Conservation (phyloP, 345 rosid genomes). For the Hypericum perforatum region DNA sequence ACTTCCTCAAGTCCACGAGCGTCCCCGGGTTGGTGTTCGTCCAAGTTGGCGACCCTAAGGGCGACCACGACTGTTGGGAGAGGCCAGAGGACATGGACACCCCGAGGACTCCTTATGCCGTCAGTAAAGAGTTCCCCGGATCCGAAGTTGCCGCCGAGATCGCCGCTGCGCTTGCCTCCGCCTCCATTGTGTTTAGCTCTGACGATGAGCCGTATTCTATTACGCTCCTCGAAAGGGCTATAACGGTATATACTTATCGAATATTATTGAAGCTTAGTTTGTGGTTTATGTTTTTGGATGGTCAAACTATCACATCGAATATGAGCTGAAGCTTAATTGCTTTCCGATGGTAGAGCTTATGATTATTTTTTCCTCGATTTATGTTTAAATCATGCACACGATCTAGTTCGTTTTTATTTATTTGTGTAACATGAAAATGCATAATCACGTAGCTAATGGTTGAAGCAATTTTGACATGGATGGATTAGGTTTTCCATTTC, state of each 20-base stretch:
- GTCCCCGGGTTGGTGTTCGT: conserved; percentile 12
- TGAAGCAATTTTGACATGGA: too few relatives aligned
- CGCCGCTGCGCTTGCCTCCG: conserved; percentile 20
- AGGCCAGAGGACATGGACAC: conserved; percentile 27
- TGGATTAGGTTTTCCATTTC: conserved; percentile 10
- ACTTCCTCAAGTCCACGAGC: conserved; percentile 17
- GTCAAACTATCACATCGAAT: too few relatives aligned
- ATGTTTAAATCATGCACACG: too few relatives aligned
- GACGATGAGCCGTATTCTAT: conserved; percentile 10
- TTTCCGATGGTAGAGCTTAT: too few relatives aligned
- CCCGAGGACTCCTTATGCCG: conserved; percentile 14
- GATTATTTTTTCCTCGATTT: too few relatives aligned
- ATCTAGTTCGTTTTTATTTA: too few relatives aligned
- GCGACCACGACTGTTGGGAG: conserved; percentile 21
- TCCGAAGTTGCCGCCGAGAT: conserved; percentile 21
- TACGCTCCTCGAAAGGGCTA: conserved; percentile 15
- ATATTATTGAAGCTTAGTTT: background rate
- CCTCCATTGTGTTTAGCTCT: conserved; percentile 14
- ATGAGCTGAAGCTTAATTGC: too few relatives aligned
- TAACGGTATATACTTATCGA: background rate
- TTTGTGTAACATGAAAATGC: too few relatives aligned
- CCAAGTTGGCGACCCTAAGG: conserved; percentile 16
- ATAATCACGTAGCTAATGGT: too few relatives aligned
- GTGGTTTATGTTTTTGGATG: too few relatives aligned
- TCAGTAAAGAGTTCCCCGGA: conserved; percentile 16